phyloP scores from a whole-genome alignment of 495 filamentous ascomycete genomes.

The Hypoxylon fuscum region DNA sequence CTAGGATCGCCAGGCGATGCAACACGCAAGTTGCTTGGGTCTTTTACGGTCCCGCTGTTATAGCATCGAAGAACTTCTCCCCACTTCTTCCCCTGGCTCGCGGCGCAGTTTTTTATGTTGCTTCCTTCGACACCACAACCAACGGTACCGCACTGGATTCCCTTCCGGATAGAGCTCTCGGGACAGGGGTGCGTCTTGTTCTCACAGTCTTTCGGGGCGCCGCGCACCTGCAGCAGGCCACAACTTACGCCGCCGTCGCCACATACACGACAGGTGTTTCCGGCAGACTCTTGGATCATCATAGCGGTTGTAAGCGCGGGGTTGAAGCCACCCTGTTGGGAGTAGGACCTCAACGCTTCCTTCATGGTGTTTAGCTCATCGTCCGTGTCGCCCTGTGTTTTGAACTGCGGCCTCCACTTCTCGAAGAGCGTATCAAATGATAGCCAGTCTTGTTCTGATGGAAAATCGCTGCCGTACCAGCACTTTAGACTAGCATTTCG shows the following conservation, averaged over 20 bases:
- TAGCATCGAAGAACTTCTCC: conserved; percentile 10
- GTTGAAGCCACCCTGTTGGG: conserved; percentile 1
- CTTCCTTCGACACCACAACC: conserved; percentile 7
- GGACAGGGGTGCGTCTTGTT: conserved; percentile 7
- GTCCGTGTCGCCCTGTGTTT: not conserved
- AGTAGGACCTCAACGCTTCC: conserved; percentile 1
- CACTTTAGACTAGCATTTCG: conserved; percentile 1
- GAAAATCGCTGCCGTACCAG: conserved; percentile 14
- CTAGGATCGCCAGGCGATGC: not conserved
- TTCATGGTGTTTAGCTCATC: not conserved
- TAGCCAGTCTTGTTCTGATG: conserved; percentile 4
- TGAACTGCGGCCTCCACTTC: conserved; percentile 4
- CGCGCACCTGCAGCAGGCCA: conserved; percentile 9
- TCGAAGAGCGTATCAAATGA: conserved; percentile 17
- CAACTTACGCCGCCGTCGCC: conserved; percentile 3
- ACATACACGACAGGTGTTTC: conserved; percentile 2
- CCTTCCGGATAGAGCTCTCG: not conserved
- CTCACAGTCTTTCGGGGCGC: conserved; percentile 1
- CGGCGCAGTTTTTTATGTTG: conserved; percentile 7
- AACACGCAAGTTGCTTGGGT: not conserved
- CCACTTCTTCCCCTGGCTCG: conserved; percentile 5
- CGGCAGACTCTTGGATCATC: conserved; percentile 9
- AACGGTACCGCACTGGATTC: conserved; percentile 6
- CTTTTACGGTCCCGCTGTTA: not conserved
- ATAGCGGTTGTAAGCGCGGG: conserved; percentile 1